Evolutionary conservation across 768 basidiomycete species (phyloP), one percentile per base, ranked within the genome.

Genomic region (Boletus patriciae): DNA sequence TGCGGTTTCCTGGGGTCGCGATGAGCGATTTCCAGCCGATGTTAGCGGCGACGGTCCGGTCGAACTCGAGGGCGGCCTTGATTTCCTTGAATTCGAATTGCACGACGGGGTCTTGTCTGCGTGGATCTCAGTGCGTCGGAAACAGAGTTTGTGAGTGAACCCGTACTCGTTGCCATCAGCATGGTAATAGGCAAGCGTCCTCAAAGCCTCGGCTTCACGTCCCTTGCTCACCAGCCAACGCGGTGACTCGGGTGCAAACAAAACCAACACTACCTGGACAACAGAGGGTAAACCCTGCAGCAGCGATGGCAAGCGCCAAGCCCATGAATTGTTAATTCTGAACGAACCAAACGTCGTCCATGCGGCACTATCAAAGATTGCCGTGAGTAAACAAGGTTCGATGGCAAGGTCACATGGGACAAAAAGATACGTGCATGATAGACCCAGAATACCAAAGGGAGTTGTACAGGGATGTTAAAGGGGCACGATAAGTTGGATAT

Each of bases 361-460:
- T 5, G 89, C 89, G 33, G 90, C 84, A 57, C 83, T 84, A 38
- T 19, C 41, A 45, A 29, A 46, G 43, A 33, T 21, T 13, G 7
- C 23, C 9, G 21, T 16, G 6, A 44, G 18, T 43, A 1, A 33
- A 11, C 1, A 12, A 18, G 19, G n/a, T 2, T 8, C 25, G 10
- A 3, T 16, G 18, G 13, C 3, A 2, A n/a, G 29, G 19, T 31
- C 31, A 43, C 13, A 19, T 34, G 23, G 13, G 50, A 31, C 19
- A 27, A 43, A 40, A 57, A 53, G 33, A 55, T 19, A 76, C 82
- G 44, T 57, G 83, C 84, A 91, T 67, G 68, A 92, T 90, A 56
- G 88, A 80, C 52, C 91, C 92, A n/a, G 87, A 86, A 66, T 90
- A 90, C 90, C 92, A 93, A 58, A 92, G 83, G 25, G 88, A 85